These are phyloP conservation scores for Aristolochia californica DNA, from an alignment of 164 flowering plant species.

Conservation along the genomic window DNA sequence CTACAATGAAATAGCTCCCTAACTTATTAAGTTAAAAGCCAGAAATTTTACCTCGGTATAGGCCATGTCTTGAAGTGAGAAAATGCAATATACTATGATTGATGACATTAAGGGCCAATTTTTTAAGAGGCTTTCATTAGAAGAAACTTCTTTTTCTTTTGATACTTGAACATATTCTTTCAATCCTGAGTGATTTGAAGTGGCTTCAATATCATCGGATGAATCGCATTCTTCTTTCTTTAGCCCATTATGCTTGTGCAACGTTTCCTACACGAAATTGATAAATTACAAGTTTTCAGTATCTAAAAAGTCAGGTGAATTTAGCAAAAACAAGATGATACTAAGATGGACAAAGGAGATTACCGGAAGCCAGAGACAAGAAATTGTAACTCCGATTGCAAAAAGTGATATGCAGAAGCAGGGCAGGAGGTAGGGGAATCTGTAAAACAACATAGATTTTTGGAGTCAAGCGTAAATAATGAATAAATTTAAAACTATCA, in stretches of 20 bases:
- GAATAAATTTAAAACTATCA: not conserved
- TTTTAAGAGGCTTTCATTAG: conserved; percentile 25
- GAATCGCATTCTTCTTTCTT: conserved; percentile 4
- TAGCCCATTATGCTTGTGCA: conserved; percentile 35
- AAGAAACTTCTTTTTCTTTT: conserved; percentile 11
- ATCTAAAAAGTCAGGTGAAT: not conserved
- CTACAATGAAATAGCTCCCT: no score
- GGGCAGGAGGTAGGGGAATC: conserved; percentile 65
- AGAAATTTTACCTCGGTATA: conserved; percentile 50
- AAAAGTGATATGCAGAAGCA: conserved; percentile 42
- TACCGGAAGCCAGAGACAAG: conserved; percentile 45
- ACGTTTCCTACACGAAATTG: conserved; percentile 39
- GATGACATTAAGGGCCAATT: conserved; percentile 91
- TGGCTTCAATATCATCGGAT: conserved; percentile 16
- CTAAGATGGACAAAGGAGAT: conserved; percentile 8
- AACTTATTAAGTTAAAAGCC: no score
- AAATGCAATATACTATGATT: conserved; percentile 56
- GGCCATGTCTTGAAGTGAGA: conserved; percentile 78
- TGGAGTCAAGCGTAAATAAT: not conserved
- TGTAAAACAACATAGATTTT: conserved; percentile 11
- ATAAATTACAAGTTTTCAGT: not conserved
- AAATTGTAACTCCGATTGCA: conserved; percentile 23
- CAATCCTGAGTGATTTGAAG: conserved; percentile 5
- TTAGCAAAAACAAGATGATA: not conserved
- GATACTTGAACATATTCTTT: conserved; percentile 2